Evolutionary conservation across 495 filamentous ascomycete species (phyloP).

Genomic region (Daldinia loculata): DNA sequence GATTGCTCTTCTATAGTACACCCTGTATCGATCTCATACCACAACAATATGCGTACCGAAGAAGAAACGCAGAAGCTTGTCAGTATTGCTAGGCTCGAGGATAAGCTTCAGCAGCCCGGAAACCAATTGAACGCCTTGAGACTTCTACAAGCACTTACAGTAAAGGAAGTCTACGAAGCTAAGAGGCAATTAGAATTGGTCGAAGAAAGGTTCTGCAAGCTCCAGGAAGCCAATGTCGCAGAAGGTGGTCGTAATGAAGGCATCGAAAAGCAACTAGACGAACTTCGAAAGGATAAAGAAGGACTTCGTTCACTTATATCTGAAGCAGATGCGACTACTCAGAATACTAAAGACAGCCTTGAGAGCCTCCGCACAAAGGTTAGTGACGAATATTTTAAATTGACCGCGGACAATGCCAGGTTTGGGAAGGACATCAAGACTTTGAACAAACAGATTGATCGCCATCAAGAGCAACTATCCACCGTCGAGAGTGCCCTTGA

Average conservation of each 20-base stretch:
- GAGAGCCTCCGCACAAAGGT: conserved; percentile 30
- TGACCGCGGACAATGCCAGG: conserved; percentile 29
- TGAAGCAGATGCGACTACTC: conserved; percentile 10
- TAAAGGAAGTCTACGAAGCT: conserved; percentile 26
- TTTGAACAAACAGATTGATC: conserved; percentile 25
- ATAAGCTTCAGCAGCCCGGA: conserved; percentile 27
- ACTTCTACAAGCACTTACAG: conserved; percentile 28
- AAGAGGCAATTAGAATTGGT: conserved; percentile 23
- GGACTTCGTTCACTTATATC: conserved; percentile 24
- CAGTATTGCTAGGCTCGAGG: conserved; percentile 12
- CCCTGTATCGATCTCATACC: neutral
- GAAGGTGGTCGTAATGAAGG: conserved; percentile 14
- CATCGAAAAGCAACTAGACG: conserved; percentile 30
- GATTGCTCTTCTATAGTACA: neutral
- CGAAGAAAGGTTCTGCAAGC: conserved; percentile 22
- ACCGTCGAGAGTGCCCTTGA: conserved; percentile 14
- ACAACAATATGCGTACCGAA: conserved; percentile 19
- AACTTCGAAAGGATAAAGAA: conserved; percentile 32
- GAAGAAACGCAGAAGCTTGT: conserved; percentile 27
- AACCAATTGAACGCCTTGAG: conserved; percentile 31
- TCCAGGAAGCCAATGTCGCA: conserved; percentile 23
- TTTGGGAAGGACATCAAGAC: conserved; percentile 36
- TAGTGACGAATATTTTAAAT: conserved; percentile 31
- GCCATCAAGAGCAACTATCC: conserved; percentile 13
- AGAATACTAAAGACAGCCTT: conserved; percentile 23